Conservation (phyloP, 805 yeast genomes). For the Saccharomycopsis schoenii region DNA sequence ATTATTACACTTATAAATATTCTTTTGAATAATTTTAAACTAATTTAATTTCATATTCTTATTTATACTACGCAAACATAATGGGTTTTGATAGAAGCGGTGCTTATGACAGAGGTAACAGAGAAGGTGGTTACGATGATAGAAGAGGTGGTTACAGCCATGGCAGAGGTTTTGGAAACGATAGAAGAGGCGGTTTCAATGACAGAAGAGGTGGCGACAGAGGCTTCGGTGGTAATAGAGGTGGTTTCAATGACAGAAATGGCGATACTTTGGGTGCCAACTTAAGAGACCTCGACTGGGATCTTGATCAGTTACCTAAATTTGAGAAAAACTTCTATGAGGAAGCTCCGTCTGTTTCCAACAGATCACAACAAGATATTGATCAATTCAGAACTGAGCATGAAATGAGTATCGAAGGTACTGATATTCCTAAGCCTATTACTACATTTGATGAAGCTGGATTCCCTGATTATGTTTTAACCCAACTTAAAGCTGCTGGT, state of each 20-base stretch:
- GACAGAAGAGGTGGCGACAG: slow-evolving; percentile 31
- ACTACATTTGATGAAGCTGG: slow-evolving; percentile 93
- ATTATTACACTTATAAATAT: neutral
- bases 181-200: slow-evolving; percentile 25
- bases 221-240: slow-evolving; percentile 27
- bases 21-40: neutral
- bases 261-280: slow-evolving; percentile 36
- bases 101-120: slow-evolving; percentile 23
- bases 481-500: slow-evolving; percentile 84
- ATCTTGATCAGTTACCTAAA: slow-evolving; percentile 62
- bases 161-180: slow-evolving; percentile 19
- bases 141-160: slow-evolving; percentile 15
- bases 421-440: slow-evolving; percentile 89
- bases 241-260: slow-evolving; percentile 31
- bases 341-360: slow-evolving; percentile 72
- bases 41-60: neutral
- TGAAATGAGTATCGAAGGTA: slow-evolving; percentile 80
- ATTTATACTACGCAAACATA: neutral
- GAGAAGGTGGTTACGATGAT: slow-evolving; percentile 20
- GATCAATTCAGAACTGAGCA: slow-evolving; percentile 64
- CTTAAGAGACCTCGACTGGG: slow-evolving; percentile 74
- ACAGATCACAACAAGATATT: slow-evolving; percentile 67
- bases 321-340: slow-evolving; percentile 92
- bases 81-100: slow-evolving; percentile 26
- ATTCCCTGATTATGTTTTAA: slow-evolving; percentile 87